A percentile compares a stretch with the other conserved stretches of the same genome.
These are phyloP conservation scores for Physaria fendleri DNA, from an alignment of 345 rosid genomes.

Conservation along the genomic window DNA sequence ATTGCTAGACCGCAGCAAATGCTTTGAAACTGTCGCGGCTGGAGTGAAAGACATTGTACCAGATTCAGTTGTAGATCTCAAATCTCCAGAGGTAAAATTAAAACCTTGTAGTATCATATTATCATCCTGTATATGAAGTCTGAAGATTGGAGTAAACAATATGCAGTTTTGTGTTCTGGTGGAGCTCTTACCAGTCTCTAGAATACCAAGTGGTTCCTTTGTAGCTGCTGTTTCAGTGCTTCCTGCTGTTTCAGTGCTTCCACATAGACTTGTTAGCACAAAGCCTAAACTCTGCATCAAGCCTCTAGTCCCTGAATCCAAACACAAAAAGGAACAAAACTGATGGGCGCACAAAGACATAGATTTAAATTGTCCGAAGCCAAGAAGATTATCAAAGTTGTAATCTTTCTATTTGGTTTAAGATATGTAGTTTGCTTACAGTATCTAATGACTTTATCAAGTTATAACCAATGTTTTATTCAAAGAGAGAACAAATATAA, in stretches of 20 bases:
- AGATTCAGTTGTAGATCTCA: slow-evolving; percentile 80
- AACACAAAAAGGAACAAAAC: slow-evolving; percentile 32
- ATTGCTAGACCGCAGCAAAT: slow-evolving; percentile 65
- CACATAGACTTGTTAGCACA: slow-evolving; percentile 56
- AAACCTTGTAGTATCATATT: not conserved
- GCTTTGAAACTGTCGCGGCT: slow-evolving; percentile 69
- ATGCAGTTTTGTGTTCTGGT: slow-evolving; percentile 71
- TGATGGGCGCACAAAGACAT: not conserved
- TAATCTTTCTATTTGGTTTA: slow-evolving; percentile 6
- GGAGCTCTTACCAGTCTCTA: slow-evolving; percentile 80
- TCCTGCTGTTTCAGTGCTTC: too few relatives aligned
- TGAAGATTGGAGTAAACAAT: not conserved
- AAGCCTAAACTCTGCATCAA: slow-evolving; percentile 79
- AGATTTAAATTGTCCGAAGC: not conserved
- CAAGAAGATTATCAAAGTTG: not conserved
- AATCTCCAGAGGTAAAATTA: slow-evolving; percentile 73
- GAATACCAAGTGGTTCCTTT: slow-evolving; percentile 48
- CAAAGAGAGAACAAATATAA: not conserved
- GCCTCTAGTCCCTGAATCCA: slow-evolving; percentile 48
- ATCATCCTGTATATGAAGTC: not conserved
- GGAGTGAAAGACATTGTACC: slow-evolving; percentile 74
- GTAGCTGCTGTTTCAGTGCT: slow-evolving; percentile 79
- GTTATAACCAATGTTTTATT: not conserved
- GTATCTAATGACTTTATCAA: not conserved
- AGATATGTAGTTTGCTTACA: slow-evolving; percentile 1